These are phyloP conservation scores for Sporothrix globosa DNA, from an alignment of 2,329 filamentous ascomycete species.

Conservation along the genomic window DNA sequence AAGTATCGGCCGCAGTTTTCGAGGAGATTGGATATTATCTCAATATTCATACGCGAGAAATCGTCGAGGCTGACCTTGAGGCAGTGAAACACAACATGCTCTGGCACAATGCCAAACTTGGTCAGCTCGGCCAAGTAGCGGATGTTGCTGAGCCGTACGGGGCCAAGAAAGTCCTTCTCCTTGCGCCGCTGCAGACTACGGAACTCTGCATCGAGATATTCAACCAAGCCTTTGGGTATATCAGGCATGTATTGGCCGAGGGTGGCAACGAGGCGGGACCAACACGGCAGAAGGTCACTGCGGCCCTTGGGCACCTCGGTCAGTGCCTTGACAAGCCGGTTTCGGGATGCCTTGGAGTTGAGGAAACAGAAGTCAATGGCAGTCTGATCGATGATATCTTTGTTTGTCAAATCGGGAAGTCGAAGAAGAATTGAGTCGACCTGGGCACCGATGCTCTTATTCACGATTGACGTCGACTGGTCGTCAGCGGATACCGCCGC, in stretches of 20 bases:
- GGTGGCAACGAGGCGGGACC: conserved; percentile 90
- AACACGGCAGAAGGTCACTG: conserved; percentile 85
- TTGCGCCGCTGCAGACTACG: conserved; percentile 95
- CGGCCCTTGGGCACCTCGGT: conserved; percentile 95
- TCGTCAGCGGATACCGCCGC: conserved; percentile 64
- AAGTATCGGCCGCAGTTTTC: conserved; percentile 97
- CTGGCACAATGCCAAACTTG: conserved; percentile 96
- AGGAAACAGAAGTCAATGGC: conserved; percentile 97
- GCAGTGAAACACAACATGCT: conserved; percentile 98
- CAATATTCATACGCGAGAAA: conserved; percentile 98
- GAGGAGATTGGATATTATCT: conserved; percentile 93
- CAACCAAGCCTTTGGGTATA: conserved; percentile 86
- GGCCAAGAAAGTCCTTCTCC: conserved; percentile 94
- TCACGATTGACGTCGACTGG: conserved; percentile 89
- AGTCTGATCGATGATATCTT: conserved; percentile 87
- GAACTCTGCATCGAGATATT: conserved; percentile 94
- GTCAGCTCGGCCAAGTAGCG: conserved; percentile 97
- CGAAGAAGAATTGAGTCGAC: conserved; percentile 87
- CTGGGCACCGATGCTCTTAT: conserved; percentile 96
- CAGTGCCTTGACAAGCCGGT: conserved; percentile 87
- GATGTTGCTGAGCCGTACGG: conserved; percentile 90
- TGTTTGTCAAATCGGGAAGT: conserved; percentile 87
- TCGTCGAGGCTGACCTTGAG: conserved; percentile 97
- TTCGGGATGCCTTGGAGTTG: conserved; percentile 96
- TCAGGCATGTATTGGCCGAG: conserved; percentile 93